A percentile compares a stretch with the other conserved stretches of the same genome.
These are phyloP conservation scores for Agaricus sinodeliciosus DNA, from an alignment of 768 basidiomycete species.

Conservation along the genomic window DNA sequence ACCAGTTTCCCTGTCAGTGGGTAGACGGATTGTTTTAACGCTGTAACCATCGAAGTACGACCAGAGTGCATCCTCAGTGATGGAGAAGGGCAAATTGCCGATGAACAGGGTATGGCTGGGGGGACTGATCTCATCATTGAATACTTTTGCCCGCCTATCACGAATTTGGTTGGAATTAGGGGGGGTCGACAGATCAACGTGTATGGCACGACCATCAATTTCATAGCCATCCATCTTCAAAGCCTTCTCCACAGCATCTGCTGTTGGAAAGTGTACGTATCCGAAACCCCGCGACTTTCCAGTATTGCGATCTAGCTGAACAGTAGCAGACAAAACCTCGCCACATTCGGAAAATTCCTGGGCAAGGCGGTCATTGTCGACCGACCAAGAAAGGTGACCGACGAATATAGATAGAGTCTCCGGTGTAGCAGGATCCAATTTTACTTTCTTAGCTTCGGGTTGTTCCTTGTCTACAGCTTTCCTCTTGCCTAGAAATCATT, in stretches of 20 bases:
- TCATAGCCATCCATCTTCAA: conserved; percentile 76
- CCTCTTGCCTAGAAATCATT: conserved; percentile 53
- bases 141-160: conserved; percentile 70
- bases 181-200: conserved; percentile 75
- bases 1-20: conserved; percentile 89
- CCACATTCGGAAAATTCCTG: conserved; percentile 88
- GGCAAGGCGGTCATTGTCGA: conserved; percentile 92
- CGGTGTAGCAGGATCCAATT: conserved; percentile 47
- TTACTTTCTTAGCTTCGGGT: conserved; percentile 74
- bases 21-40: conserved; percentile 82
- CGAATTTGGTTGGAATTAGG: conserved; percentile 46
- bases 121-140: conserved; percentile 60
- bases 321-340: conserved; percentile 84
- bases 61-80: conserved; percentile 83
- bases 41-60: conserved; percentile 86
- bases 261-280: conserved; percentile 70
- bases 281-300: conserved; percentile 84
- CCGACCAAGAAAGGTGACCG: conserved; percentile 91
- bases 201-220: conserved; percentile 86
- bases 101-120: conserved; percentile 82
- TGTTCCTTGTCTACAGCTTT: conserved; percentile 65
- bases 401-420: conserved; percentile 79
- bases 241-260: conserved; percentile 74
- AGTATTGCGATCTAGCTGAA: conserved; percentile 76
- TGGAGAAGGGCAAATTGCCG: conserved; percentile 80